These are phyloP conservation scores for Aspergillus sp. DNA, from an alignment of 2,329 filamentous ascomycete species.

Conservation along the genomic window DNA sequence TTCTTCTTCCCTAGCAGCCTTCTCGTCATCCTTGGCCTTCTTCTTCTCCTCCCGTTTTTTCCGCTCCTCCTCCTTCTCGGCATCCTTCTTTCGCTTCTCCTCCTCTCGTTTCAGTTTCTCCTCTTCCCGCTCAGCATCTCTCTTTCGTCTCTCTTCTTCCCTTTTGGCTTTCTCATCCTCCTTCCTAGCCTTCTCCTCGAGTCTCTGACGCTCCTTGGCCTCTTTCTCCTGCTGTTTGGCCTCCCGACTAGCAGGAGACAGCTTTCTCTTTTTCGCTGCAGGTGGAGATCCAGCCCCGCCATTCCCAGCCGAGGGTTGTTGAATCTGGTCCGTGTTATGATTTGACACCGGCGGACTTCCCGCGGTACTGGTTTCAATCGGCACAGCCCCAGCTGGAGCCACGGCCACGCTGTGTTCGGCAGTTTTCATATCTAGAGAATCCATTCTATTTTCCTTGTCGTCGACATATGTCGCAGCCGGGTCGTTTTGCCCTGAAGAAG, in stretches of 20 bases:
- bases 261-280: constrained; percentile 32
- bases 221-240: constrained; percentile 27
- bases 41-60: constrained; percentile 43
- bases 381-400: background rate
- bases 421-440: background rate
- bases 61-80: constrained; percentile 48
- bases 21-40: constrained; percentile 48
- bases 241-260: constrained; percentile 31
- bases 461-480: background rate
- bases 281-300: constrained; percentile 9
- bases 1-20: constrained; percentile 39
- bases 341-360: background rate
- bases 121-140: constrained; percentile 26
- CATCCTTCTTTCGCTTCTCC: constrained; percentile 47
- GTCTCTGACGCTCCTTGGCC: constrained; percentile 25
- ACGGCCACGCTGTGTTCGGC: background rate
- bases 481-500: background rate
- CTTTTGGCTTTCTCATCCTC: constrained; percentile 38
- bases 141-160: constrained; percentile 46
- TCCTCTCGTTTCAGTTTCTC: constrained; percentile 46
- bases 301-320: background rate
- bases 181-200: constrained; percentile 21
- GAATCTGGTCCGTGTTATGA: background rate
- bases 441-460: constrained; percentile 10
- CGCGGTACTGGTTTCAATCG: background rate